Conservation (phyloP, 352 stramenopile genomes). For the Globisporangium paroecandrum region DNA sequence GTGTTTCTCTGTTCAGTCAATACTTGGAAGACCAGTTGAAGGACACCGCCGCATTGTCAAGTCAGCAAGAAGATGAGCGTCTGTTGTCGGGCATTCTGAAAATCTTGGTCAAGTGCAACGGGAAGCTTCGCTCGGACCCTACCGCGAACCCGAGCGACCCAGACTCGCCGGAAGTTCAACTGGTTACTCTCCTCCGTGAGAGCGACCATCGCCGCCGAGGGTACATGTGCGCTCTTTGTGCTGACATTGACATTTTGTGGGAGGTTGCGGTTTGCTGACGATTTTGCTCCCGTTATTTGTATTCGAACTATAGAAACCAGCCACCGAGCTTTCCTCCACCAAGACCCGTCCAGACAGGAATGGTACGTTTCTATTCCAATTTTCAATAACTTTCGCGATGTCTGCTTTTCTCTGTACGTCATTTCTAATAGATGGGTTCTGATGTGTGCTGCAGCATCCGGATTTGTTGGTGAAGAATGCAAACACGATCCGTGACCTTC, state of each 20-base stretch:
- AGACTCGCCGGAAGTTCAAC: conserved; percentile 57
- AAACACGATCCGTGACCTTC: conserved; percentile 58
- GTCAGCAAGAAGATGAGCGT: conserved; percentile 60
- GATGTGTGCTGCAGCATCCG: conserved; percentile 35
- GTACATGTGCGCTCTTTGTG: conserved; percentile 20
- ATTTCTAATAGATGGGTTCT: not conserved
- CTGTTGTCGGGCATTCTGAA: conserved; percentile 65
- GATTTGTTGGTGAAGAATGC: conserved; percentile 48
- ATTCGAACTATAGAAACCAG: conserved; percentile 26
- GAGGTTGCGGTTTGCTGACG: not conserved
- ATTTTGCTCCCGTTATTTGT: not conserved
- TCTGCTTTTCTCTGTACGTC: not conserved
- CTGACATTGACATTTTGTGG: no score
- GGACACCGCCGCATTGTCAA: conserved; percentile 19
- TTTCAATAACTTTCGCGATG: not conserved
- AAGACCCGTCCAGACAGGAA: conserved; percentile 34
- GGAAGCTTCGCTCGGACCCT: conserved; percentile 54
- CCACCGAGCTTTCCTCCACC: conserved; percentile 39
- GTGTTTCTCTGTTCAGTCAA: conserved; percentile 20
- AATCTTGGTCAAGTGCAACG: conserved; percentile 80
- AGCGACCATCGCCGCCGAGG: conserved; percentile 60
- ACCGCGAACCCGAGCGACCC: conserved; percentile 49
- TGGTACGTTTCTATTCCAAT: conserved; percentile 24
- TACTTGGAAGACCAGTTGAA: conserved; percentile 64
- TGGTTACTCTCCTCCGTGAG: conserved; percentile 65